These are phyloP conservation scores for Fusarium nurragi DNA, from an alignment of 2,329 filamentous ascomycete species.

Conservation along the genomic window DNA sequence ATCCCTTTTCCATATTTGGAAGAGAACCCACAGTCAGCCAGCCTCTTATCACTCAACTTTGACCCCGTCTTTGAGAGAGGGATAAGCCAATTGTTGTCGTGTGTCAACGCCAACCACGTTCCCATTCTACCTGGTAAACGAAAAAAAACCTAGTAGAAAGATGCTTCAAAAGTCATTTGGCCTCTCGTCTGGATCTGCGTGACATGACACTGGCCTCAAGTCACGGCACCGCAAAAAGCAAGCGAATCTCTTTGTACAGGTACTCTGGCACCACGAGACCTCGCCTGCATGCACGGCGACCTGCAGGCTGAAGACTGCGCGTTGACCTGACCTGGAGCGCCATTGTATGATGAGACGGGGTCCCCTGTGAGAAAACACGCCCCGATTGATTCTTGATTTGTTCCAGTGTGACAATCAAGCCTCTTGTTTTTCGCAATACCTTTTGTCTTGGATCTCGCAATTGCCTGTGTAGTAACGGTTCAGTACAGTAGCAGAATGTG, in stretches of 20 bases:
- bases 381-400: slow-evolving; percentile 21
- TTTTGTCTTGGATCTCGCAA: slow-evolving; percentile 30
- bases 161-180: not conserved
- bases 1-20: slow-evolving; percentile 24
- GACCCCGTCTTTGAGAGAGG: not conserved
- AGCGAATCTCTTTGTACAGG: slow-evolving; percentile 14
- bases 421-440: not conserved
- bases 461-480: slow-evolving; percentile 17
- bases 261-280: slow-evolving; percentile 45
- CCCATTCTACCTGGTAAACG: not conserved
- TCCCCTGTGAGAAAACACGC: slow-evolving; percentile 39
- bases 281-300: slow-evolving; percentile 46
- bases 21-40: slow-evolving; percentile 31
- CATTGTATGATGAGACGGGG: slow-evolving; percentile 24
- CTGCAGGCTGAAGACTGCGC: slow-evolving; percentile 43
- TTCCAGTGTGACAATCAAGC: not conserved
- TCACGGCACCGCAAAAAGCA: slow-evolving; percentile 7
- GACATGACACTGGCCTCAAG: not conserved
- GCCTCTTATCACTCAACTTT: slow-evolving; percentile 18
- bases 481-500: not conserved
- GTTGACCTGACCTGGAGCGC: slow-evolving; percentile 37
- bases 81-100: not conserved
- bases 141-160: not conserved
- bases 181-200: not conserved
- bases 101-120: not conserved